A percentile compares a stretch with the other conserved stretches of the same genome.
Evolutionary conservation across 805 yeast genomes (phyloP).

Genomic region (Jamesozyma jinghongensis): DNA sequence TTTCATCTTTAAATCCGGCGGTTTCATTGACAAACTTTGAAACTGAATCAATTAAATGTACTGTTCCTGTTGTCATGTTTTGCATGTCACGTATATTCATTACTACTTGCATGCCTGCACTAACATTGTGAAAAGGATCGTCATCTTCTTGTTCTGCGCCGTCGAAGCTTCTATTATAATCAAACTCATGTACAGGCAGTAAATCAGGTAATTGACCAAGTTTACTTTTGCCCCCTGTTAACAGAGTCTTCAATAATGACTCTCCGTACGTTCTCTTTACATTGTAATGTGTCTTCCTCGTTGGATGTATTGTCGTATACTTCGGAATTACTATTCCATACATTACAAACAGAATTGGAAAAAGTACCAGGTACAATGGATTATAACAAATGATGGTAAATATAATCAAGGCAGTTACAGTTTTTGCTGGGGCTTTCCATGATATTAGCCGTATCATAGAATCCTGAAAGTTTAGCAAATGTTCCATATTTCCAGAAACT

Average conservation of each 20-base stretch:
- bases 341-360: conserved; percentile 51
- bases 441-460: conserved; percentile 50
- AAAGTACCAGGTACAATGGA: conserved; percentile 57
- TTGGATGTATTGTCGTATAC: conserved; percentile 60
- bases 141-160: background rate
- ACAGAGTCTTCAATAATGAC: conserved; percentile 37
- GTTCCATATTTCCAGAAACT: conserved; percentile 46
- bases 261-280: conserved; percentile 43
- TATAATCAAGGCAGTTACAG: conserved; percentile 47
- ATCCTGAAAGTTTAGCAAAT: conserved; percentile 52
- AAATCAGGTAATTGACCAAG: background rate
- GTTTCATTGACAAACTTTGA: conserved; percentile 52
- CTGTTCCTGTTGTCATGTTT: conserved; percentile 46
- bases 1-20: conserved; percentile 65
- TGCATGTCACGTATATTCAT: conserved; percentile 69
- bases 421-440: conserved; percentile 70
- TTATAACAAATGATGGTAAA: conserved; percentile 61
- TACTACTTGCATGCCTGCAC: conserved; percentile 33
- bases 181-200: background rate
- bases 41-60: conserved; percentile 40
- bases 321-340: conserved; percentile 61
- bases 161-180: background rate
- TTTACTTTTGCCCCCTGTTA: conserved; percentile 15
- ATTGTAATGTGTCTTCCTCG: conserved; percentile 35
- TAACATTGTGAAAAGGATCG: conserved; percentile 9